Base-by-base conservation (phyloP, 2,329 filamentous ascomycete species). In the Trichoderma pleuroti region DNA sequence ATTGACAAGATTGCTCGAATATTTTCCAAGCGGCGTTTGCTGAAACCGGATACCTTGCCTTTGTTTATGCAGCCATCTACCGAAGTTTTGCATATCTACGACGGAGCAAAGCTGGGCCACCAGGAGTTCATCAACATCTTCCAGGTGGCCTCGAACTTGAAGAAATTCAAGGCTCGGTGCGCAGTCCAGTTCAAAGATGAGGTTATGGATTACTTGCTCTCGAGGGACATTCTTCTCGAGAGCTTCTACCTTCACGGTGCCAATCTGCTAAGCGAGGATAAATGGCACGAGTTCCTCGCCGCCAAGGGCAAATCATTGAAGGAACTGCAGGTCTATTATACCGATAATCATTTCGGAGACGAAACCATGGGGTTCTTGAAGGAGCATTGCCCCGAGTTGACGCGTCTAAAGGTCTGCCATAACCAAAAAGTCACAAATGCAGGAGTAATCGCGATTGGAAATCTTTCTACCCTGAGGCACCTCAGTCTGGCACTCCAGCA, bases 171-270 rank as follows among this genome's bases (percentile, higher is more conserved):
- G 74, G 83, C 97, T 12, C 90, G 92, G 62, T 95, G 94, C 76
- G 93, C 91, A n/a, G 92, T 96, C 63, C 94, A 97, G 77, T 91
- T 98, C 84, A 97, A 97, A 80, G 92, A 98, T 76, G 85, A 86
- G 49, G 92, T 94, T 54, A 86, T 98, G 80, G 88, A 93, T 66
- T 97, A 95, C 78, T 87, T 98, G 76, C 84, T 93, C 24, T 89
- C 90, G 69, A 92, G 93, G 61, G 86, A 92, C 63, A 87, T 89
- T 63, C 81, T 86, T 10, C 84, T 98, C n/a, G 87, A 90, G 72
- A 86, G 89, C 70, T 84, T 98, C 56, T 92, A 93, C 73, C 85
- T 98, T 0, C 91, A 96, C 73, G 93, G 93, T 12, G 90, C 93
- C 11, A 98, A 97, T 74, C 87, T 98, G 1, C 84, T 98, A 18